Conservation (phyloP, 1,139 yeast species). For the Blastobotrys ciferrii region DNA sequence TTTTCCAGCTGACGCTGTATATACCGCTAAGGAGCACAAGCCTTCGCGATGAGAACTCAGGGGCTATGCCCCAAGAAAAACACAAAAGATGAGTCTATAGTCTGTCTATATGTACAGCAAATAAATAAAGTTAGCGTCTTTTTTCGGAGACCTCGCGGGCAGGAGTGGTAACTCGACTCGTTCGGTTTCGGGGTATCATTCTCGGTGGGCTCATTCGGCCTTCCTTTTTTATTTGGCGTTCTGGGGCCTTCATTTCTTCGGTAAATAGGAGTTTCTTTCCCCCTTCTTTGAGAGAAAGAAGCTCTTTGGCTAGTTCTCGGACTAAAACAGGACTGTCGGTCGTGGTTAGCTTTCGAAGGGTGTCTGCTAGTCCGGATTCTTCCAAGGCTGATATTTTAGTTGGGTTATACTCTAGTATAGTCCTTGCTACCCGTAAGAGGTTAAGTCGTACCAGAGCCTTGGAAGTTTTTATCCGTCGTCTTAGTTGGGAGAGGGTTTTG, state of each 20-base stretch:
- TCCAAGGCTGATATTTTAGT: constrained; percentile 15
- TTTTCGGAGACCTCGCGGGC: not conserved
- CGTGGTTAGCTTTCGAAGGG: constrained; percentile 10
- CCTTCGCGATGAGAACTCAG: too few relatives aligned
- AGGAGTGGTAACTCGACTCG: not conserved
- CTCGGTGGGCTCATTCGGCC: constrained; percentile 7
- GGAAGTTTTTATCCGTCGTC: constrained; percentile 15
- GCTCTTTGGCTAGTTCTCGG: constrained; percentile 23
- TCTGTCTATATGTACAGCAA: constrained; percentile 6
- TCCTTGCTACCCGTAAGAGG: constrained; percentile 16
- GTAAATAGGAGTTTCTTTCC: not conserved
- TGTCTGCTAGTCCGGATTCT: constrained; percentile 15
- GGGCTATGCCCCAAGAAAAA: too few relatives aligned
- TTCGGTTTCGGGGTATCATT: constrained; percentile 1
- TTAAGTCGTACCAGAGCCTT: constrained; percentile 19
- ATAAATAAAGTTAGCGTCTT: not conserved
- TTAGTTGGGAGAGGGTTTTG: constrained; percentile 10
- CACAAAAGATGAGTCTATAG: constrained; percentile 4
- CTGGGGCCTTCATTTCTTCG: constrained; percentile 1
- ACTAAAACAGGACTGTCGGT: constrained; percentile 22
- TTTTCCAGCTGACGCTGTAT: too few relatives aligned
- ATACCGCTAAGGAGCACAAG: too few relatives aligned
- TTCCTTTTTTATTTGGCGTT: not conserved
- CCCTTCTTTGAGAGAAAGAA: constrained; percentile 12
- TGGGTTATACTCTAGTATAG: constrained; percentile 13